Evolutionary conservation across 768 basidiomycete species (phyloP).

Genomic region (Mycena olivaceomarginata): DNA sequence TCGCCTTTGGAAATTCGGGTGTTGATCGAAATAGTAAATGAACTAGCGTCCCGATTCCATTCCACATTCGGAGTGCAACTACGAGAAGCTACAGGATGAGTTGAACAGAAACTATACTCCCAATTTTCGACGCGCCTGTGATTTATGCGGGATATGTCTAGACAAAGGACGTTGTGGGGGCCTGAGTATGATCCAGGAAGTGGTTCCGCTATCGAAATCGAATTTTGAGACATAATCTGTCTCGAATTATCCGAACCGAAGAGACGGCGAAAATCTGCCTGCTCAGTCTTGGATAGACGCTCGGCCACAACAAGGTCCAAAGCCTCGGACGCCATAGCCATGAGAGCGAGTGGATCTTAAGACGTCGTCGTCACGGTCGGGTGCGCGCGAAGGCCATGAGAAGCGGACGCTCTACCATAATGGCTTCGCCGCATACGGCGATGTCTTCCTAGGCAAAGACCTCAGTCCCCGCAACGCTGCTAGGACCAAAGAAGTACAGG

Average conservation of each 20-base stretch:
- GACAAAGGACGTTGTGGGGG: background rate
- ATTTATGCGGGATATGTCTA: conserved; percentile 24
- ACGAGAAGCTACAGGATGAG: no score
- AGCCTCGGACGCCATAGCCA: background rate
- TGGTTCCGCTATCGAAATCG: background rate
- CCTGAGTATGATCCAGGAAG: conserved; percentile 14
- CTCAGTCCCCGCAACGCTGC: background rate
- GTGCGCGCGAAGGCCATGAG: background rate
- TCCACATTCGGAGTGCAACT: no score
- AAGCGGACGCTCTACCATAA: conserved; percentile 19
- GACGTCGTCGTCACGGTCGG: background rate
- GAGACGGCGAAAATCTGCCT: background rate
- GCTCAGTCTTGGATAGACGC: background rate
- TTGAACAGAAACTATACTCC: no score
- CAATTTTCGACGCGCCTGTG: conserved; percentile 6
- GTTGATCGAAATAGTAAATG: background rate
- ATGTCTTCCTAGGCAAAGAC: conserved; percentile 20
- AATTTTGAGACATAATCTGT: conserved; percentile 14
- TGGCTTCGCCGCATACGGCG: background rate
- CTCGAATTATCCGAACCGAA: conserved; percentile 8
- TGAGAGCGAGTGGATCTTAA: background rate
- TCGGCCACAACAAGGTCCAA: background rate
- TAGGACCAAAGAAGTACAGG: no score
- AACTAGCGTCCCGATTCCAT: no score
- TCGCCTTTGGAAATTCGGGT: background rate